A percentile compares a stretch with the other conserved stretches of the same genome.
phyloP scores from a whole-genome alignment of 805 yeast genomes.

The Spencermartinsiella europaea region DNA sequence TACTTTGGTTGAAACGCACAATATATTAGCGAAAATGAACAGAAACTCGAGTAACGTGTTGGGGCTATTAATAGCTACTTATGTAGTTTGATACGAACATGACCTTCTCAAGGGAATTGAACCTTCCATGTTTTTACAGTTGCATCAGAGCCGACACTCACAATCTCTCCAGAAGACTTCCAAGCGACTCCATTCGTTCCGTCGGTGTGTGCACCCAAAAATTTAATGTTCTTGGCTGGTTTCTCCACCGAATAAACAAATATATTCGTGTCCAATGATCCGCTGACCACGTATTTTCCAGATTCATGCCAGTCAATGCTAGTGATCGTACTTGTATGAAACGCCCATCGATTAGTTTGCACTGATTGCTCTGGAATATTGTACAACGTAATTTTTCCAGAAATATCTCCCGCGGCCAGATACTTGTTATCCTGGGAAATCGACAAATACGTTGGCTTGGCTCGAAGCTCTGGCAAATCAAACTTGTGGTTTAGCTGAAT shows the following conservation, averaged over 20 bases:
- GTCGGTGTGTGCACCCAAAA: conserved; percentile 77
- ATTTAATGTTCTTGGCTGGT: conserved; percentile 73
- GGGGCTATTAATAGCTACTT: background rate
- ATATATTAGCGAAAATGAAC: no score
- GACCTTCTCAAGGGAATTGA: conserved; percentile 14
- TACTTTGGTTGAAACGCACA: background rate
- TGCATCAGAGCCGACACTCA: conserved; percentile 78
- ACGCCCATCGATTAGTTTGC: conserved; percentile 86
- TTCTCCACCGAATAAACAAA: conserved; percentile 72
- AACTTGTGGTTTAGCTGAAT: conserved; percentile 28
- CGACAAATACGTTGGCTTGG: conserved; percentile 57
- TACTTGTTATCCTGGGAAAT: conserved; percentile 65
- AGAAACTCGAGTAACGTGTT: no score
- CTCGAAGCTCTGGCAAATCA: conserved; percentile 44
- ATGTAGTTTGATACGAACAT: background rate
- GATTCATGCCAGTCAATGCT: conserved; percentile 76
- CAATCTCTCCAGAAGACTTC: conserved; percentile 46
- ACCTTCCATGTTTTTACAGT: conserved; percentile 67
- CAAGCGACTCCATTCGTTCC: conserved; percentile 78
- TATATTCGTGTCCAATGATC: conserved; percentile 78
- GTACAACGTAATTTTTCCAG: conserved; percentile 82
- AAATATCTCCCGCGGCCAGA: conserved; percentile 79
- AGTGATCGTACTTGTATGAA: conserved; percentile 80
- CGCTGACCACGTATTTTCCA: conserved; percentile 68
- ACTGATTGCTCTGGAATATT: conserved; percentile 48